Base-by-base conservation (phyloP, 768 basidiomycete genomes). In the Paxillus ammoniavirescens region DNA sequence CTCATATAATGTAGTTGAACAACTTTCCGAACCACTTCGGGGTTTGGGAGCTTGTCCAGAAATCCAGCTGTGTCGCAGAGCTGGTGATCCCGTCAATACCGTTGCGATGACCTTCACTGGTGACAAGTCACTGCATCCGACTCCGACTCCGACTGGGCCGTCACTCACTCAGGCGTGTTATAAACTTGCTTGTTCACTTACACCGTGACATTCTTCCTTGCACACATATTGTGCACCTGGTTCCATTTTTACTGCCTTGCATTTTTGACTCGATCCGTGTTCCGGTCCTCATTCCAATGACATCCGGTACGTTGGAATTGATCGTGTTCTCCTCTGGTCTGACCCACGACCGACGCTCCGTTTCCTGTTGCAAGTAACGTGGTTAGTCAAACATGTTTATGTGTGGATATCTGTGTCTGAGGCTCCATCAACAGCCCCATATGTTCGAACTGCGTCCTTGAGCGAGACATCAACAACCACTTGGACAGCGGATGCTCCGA, bases 381-480 rank as follows among this genome's bases (percentile, higher is more conserved):
- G 67, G 67, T 68, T 40, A 40, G 66, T 66, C 52, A 17, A 42
- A 38, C 40, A 40, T 42, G 33, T 50, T 18, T 30, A 28, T 12
- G 14, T 14, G 18, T 33, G 1, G 12, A n/a, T 45, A 31, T 31
- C 14, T 26, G 4, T 38, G 15, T 18, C n/a, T 30, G 31, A 18
- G n/a, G 50, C 18, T 52, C 4, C 51, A 4, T 6, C 26, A 21
- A 47, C 52, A 83, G 82, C 50, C 82, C 82, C 12, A 73, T 80
- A 43, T 83, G 82, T 61, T 74, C 72, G 5, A 67, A 65, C 43
- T 54, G 65, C 12, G 79, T 84, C 18, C 56, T 67, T 21, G 71
- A 74, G 42, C 57, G 56, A 41, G 53, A 64, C 52, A 83, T 84
- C 52, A 83, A 84, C 62, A 57, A 57, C 33, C 82, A 84, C 49